These are phyloP conservation scores for Pseudisothecium myosuroides DNA, from an alignment of 225 moss, liverwort and hornwort species.

Conservation along the genomic window DNA sequence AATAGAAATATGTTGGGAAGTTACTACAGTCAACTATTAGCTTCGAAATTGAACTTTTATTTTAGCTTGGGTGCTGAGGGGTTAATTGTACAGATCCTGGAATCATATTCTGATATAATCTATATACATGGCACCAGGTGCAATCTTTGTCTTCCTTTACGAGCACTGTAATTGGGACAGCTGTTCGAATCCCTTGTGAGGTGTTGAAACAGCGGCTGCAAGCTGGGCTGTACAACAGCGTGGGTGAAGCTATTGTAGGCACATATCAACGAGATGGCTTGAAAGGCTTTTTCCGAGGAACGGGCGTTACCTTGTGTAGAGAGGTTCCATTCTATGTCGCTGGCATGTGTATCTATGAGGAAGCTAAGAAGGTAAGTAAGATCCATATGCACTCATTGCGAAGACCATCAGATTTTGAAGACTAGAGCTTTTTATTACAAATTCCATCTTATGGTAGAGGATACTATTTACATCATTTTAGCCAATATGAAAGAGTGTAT, in stretches of 20 bases:
- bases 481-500: not conserved
- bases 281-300: slow-evolving; percentile 52
- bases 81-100: not conserved
- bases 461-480: not conserved
- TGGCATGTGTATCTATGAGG: slow-evolving; percentile 53
- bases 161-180: slow-evolving; percentile 55
- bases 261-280: slow-evolving; percentile 42
- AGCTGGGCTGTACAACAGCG: slow-evolving; percentile 53
- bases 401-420: not conserved
- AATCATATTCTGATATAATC: not conserved
- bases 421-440: not conserved
- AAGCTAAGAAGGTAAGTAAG: slow-evolving; percentile 36
- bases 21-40: not conserved
- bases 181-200: slow-evolving; percentile 57
- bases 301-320: slow-evolving; percentile 47
- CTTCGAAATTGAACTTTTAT: not conserved
- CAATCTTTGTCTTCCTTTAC: slow-evolving; percentile 56
- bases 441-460: not conserved
- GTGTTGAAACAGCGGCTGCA: slow-evolving; percentile 58
- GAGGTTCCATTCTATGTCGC: slow-evolving; percentile 64
- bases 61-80: not conserved
- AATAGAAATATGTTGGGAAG: not conserved
- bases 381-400: not conserved
- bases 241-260: slow-evolving; percentile 48
- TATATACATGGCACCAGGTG: slow-evolving; percentile 9